Conservation (phyloP, 768 basidiomycete genomes). For the Auriscalpium microsporum region DNA sequence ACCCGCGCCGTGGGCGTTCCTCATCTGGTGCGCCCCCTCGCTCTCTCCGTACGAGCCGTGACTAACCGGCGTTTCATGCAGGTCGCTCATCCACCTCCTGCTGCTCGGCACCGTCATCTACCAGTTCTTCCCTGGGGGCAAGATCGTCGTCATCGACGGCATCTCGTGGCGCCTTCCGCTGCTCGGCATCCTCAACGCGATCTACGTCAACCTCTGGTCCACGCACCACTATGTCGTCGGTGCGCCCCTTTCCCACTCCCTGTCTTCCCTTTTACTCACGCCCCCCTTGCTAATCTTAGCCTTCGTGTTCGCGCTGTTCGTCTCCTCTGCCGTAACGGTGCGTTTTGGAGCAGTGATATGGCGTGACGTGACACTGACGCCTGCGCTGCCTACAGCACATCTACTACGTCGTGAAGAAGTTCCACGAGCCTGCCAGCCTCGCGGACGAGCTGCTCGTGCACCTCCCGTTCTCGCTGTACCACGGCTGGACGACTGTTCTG, state of each 20-base stretch:
- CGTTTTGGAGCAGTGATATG: conserved; percentile 4
- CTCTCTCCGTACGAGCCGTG: neutral
- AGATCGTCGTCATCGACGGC: conserved; percentile 74
- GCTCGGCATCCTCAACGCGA: conserved; percentile 76
- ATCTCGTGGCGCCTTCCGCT: conserved; percentile 90
- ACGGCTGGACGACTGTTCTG: conserved; percentile 86
- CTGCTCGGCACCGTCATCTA: conserved; percentile 88
- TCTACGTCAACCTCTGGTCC: conserved; percentile 88
- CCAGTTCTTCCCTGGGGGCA: conserved; percentile 76
- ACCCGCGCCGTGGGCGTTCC: conserved; percentile 89
- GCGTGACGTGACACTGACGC: conserved; percentile 21
- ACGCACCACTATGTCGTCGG: conserved; percentile 60
- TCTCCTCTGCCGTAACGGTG: conserved; percentile 61
- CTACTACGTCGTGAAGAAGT: conserved; percentile 91
- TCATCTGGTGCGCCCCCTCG: conserved; percentile 58
- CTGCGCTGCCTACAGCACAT: conserved; percentile 54
- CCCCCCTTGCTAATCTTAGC: conserved; percentile 33
- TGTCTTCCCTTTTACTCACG: neutral
- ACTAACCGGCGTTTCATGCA: conserved; percentile 22
- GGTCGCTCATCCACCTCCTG: conserved; percentile 84
- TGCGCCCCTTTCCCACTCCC: conserved; percentile 18
- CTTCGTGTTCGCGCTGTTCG: conserved; percentile 82
- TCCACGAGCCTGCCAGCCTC: conserved; percentile 52
- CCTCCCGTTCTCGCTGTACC: conserved; percentile 93
- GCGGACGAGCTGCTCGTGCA: conserved; percentile 87